Conservation (phyloP, 768 basidiomycete genomes). For the Rhodosporidiobolus odoratus region DNA sequence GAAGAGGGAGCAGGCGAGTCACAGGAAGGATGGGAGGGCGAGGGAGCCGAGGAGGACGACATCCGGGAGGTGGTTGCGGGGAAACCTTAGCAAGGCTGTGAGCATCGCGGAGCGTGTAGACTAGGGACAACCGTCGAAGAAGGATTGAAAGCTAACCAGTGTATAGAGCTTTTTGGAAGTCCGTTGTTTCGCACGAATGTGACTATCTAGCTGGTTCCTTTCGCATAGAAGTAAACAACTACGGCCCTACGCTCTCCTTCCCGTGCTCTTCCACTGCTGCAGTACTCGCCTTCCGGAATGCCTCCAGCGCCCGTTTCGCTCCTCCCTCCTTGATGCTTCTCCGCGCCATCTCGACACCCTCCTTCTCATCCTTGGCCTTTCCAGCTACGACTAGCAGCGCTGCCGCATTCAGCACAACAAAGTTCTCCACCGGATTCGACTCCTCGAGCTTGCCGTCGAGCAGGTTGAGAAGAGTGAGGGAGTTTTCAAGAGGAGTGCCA, state of each 20-base stretch:
- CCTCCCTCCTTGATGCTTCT: constrained; percentile 49
- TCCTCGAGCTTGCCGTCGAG: constrained; percentile 50
- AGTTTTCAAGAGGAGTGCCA: constrained; percentile 72
- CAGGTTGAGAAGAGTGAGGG: constrained; percentile 62
- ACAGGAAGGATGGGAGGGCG: constrained; percentile 1
- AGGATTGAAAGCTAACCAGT: background rate
- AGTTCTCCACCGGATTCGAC: constrained; percentile 62
- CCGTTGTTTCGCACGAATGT: no score
- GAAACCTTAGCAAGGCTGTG: background rate
- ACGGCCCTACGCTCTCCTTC: background rate
- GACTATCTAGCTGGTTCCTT: no score
- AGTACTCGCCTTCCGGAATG: constrained; percentile 43
- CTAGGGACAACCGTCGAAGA: background rate
- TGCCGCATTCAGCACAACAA: constrained; percentile 83
- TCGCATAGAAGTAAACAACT: no score
- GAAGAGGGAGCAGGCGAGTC: background rate
- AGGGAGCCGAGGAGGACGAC: background rate
- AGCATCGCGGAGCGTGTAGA: background rate
- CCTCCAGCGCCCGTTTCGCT: constrained; percentile 49
- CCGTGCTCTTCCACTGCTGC: background rate
- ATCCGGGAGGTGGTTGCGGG: background rate
- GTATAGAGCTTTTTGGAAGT: no score
- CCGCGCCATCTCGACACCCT: constrained; percentile 66
- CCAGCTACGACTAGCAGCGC: constrained; percentile 83
- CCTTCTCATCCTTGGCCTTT: constrained; percentile 60